Conservation (phyloP, 1,139 yeast genomes). For the Blastobotrys malaysiensis region DNA sequence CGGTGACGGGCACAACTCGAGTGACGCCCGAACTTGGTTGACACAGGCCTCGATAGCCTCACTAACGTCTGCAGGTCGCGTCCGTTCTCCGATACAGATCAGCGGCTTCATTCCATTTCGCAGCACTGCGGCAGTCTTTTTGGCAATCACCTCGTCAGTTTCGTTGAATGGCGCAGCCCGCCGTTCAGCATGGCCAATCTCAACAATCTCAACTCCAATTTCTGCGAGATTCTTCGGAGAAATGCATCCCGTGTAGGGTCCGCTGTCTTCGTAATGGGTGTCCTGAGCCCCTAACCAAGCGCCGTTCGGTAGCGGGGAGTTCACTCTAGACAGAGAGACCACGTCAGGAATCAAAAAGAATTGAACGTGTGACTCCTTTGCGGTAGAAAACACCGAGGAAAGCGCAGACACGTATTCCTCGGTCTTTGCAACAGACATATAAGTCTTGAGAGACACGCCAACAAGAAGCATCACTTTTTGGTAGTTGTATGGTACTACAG, state of each 20-base stretch:
- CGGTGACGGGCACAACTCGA: constrained; percentile 36
- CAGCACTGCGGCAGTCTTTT: constrained; percentile 76
- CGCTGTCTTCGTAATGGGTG: constrained; percentile 71
- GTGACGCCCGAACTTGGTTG: constrained; percentile 57
- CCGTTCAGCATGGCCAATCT: constrained; percentile 91
- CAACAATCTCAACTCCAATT: constrained; percentile 76
- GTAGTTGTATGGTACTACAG: background rate
- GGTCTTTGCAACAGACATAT: constrained; percentile 18
- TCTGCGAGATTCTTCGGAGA: constrained; percentile 66
- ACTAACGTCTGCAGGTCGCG: constrained; percentile 60
- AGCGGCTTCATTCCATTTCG: constrained; percentile 74
- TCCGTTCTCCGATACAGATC: constrained; percentile 88
- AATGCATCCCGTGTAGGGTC: constrained; percentile 90
- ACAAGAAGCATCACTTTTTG: constrained; percentile 9
- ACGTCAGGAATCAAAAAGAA: constrained; percentile 26
- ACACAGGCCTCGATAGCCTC: constrained; percentile 65
- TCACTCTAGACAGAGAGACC: constrained; percentile 19
- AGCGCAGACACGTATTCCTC: constrained; percentile 13
- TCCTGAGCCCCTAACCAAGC: constrained; percentile 65
- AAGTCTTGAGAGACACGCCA: constrained; percentile 24
- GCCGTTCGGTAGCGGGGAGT: constrained; percentile 7
- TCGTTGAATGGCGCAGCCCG: constrained; percentile 70
- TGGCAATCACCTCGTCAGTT: constrained; percentile 74
- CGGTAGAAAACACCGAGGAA: constrained; percentile 11
- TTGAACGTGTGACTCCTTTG: constrained; percentile 15